Base-by-base conservation (phyloP, 345 rosid genomes). In the Rhodomyrtus tomentosa region DNA sequence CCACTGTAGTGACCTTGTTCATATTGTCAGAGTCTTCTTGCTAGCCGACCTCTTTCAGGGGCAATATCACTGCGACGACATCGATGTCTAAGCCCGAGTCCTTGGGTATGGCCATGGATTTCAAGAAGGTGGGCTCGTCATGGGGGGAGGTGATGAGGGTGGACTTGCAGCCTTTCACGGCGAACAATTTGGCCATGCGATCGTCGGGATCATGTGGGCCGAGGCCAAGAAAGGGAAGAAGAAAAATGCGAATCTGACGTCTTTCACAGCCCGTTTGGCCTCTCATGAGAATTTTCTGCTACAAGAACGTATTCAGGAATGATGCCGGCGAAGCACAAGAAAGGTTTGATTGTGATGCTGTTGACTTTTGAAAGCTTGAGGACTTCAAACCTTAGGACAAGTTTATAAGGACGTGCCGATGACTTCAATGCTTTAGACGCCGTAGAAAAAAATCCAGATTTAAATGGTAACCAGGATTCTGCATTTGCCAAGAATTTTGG, bases 101-200 rank as follows among this genome's bases (percentile, higher is more conserved):
- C 50, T 51, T 38, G 58, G 82, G 55, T 59, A 54, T 85, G 15
- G 51, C 58, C 36, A 87, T 58, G 40, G 88, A 58, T 51, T 81
- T 80, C 1, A 80, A 58, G 62, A 84, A 80, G 55, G 38, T 27
- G n/a, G 89, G 80, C 36, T 82, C 90, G 45, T 87, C 81, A 27
- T 42, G 25, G 10, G 90, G 84, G 25, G 91, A 86, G 48, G 91
- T 59, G 83, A 92, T 32, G 11, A 92, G 84, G 73, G 92, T 87
- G 50, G 88, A 27, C 82, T 83, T 84, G 9, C 81, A 88, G 27
- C 92, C 92, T 83, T 81, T 55, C 14, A 38, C 4, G 25, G 88
- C 87, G 16, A 91, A 87, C 27, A 91, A 86, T 81, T 40, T 82
- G 83, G 92, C 92, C 88, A 89, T 85, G 87, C 93, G 2, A 83